phyloP scores from a whole-genome alignment of 2,329 filamentous ascomycete genomes.

The Penicillium sp. region DNA sequence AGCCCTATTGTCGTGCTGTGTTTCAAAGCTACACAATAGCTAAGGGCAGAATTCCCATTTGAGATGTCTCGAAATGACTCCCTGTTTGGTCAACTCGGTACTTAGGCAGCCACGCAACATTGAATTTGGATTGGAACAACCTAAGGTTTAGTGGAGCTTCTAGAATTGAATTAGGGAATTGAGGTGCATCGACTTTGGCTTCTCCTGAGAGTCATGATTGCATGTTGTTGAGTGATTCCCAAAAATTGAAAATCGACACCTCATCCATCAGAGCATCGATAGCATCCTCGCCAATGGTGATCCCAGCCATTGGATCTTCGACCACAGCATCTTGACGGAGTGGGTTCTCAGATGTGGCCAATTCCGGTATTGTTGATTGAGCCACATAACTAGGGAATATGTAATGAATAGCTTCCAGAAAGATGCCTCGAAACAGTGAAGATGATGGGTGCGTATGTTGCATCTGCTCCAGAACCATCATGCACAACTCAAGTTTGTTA shows the following conservation, averaged over 20 bases:
- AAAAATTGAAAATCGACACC: conserved; percentile 25
- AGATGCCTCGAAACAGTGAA: conserved; percentile 30
- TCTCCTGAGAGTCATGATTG: not conserved
- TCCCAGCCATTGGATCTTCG: not conserved
- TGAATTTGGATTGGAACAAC: no score
- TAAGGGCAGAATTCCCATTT: no score
- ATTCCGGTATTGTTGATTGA: conserved; percentile 1
- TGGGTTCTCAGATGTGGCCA: not conserved
- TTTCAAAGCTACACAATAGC: no score
- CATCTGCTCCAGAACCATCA: conserved; percentile 35
- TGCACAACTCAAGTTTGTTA: conserved; percentile 34
- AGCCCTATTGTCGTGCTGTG: no score
- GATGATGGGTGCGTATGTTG: conserved; percentile 32
- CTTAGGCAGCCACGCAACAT: no score
- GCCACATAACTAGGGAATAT: conserved; percentile 20
- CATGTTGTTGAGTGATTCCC: conserved; percentile 15
- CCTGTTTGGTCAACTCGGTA: no score
- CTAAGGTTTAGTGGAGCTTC: no score
- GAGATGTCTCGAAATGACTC: no score
- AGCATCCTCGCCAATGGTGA: conserved; percentile 1
- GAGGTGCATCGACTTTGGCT: no score
- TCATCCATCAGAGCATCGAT: conserved; percentile 26
- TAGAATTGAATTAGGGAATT: no score
- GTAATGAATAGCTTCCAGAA: conserved; percentile 26
- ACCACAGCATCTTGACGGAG: not conserved